These are phyloP conservation scores for Metschnikowia lachancei DNA, from an alignment of 805 yeast genomes.

Conservation along the genomic window DNA sequence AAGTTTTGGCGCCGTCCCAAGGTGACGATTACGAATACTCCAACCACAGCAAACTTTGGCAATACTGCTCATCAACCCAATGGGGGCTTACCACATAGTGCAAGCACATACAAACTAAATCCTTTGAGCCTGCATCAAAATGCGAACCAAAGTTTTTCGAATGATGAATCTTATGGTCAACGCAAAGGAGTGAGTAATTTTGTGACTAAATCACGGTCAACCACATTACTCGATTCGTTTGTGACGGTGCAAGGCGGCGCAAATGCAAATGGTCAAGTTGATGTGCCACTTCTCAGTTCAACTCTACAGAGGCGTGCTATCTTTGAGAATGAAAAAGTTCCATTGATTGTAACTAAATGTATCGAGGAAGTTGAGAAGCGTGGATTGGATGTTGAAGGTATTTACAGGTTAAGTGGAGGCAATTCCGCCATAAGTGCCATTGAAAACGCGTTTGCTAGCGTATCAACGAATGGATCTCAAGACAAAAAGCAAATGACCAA, in stretches of 20 bases:
- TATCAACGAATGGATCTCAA: slow-evolving; percentile 23
- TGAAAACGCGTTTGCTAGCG: slow-evolving; percentile 40
- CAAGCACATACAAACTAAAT: slow-evolving; percentile 13
- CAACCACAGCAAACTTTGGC: slow-evolving; percentile 5
- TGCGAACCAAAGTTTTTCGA: not conserved
- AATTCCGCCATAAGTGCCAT: slow-evolving; percentile 59
- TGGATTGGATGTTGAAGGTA: slow-evolving; percentile 79
- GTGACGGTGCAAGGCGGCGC: slow-evolving; percentile 17
- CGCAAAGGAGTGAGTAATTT: slow-evolving; percentile 16
- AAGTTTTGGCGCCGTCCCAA: slow-evolving; percentile 47
- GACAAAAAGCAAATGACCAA: slow-evolving; percentile 35
- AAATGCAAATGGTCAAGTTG: slow-evolving; percentile 5
- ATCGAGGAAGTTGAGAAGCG: slow-evolving; percentile 71
- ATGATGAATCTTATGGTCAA: slow-evolving; percentile 9
- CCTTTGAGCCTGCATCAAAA: slow-evolving; percentile 14
- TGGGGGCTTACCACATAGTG: slow-evolving; percentile 1
- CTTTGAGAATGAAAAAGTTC: slow-evolving; percentile 61
- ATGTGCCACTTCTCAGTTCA: slow-evolving; percentile 42
- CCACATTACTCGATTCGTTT: slow-evolving; percentile 43
- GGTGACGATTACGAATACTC: slow-evolving; percentile 22
- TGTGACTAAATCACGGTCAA: slow-evolving; percentile 45
- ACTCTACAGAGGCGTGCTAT: slow-evolving; percentile 62
- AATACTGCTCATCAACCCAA: not conserved
- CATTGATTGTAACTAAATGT: slow-evolving; percentile 70
- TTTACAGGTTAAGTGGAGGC: slow-evolving; percentile 87